Percentiles rank a stretch among this genome's conserved stretches.
These are phyloP conservation scores for Eleusine coracana DNA, from an alignment of 176 grass and related monocot genomes.

Conservation along the genomic window DNA sequence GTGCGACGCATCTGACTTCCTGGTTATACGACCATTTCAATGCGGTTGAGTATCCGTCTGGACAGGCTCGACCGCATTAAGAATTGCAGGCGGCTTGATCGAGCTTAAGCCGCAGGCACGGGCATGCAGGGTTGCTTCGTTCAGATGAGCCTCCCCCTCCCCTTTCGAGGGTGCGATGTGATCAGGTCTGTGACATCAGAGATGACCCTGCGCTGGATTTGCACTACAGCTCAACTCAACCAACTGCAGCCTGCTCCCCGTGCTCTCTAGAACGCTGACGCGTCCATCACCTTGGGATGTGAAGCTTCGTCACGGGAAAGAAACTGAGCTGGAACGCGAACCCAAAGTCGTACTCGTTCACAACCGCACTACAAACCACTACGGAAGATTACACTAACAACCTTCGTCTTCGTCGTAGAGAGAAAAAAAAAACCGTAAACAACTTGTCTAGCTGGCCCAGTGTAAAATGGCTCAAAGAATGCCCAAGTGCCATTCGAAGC, in stretches of 20 bases:
- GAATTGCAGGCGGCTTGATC: neutral
- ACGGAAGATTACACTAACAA: neutral
- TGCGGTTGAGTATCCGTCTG: neutral
- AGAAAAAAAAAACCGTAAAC: neutral
- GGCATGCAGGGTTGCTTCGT: neutral
- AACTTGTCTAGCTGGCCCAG: neutral
- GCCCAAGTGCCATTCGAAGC: too few relatives aligned
- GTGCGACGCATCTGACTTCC: neutral
- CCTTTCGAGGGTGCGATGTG: neutral
- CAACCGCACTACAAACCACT: neutral
- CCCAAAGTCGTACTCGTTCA: slow-evolving; percentile 12
- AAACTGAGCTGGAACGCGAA: neutral
- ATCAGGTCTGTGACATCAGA: slow-evolving; percentile 10
- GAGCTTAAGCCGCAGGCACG: neutral
- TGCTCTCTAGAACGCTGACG: slow-evolving; percentile 8
- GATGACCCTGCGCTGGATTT: neutral
- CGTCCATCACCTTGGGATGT: neutral
- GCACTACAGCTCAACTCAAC: slow-evolving; percentile 31
- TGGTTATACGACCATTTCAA: slow-evolving; percentile 14
- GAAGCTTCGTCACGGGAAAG: slow-evolving; percentile 5
- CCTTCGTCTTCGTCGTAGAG: neutral
- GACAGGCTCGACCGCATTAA: slow-evolving; percentile 5
- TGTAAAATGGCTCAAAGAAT: neutral
- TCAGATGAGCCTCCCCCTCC: neutral
- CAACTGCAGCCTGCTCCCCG: neutral